Evolutionary conservation across 1,284 basidiomycete species (phyloP).

Genomic region (Rhodotorula sp.): DNA sequence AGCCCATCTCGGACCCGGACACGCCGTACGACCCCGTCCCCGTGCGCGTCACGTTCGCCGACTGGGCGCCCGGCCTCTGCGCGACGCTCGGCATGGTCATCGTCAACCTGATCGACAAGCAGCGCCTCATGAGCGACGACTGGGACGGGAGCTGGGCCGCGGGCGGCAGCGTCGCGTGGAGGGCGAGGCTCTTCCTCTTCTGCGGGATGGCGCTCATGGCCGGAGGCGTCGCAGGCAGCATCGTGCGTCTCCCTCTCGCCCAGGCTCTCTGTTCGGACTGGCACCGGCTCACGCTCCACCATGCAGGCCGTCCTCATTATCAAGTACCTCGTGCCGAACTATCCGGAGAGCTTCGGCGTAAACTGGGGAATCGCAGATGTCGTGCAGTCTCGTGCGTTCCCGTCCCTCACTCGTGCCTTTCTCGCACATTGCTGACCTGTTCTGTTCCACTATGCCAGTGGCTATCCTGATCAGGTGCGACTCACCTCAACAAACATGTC

Average conservation of each 20-base stretch:
- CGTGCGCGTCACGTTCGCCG: slow-evolving; percentile 69
- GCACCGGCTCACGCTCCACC: no score
- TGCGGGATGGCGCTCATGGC: slow-evolving; percentile 96
- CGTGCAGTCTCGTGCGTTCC: slow-evolving; percentile 67
- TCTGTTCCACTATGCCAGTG: slow-evolving; percentile 45
- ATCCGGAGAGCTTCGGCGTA: slow-evolving; percentile 64
- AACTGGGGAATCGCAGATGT: slow-evolving; percentile 96
- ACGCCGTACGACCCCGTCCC: slow-evolving; percentile 67
- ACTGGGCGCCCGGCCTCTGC: slow-evolving; percentile 94
- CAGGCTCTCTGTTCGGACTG: no score
- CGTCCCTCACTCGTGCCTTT: background rate
- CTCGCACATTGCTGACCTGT: background rate
- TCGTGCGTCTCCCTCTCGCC: slow-evolving; percentile 61
- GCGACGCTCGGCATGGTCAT: slow-evolving; percentile 91
- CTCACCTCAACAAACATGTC: background rate
- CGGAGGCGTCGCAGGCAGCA: slow-evolving; percentile 88
- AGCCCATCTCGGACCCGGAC: slow-evolving; percentile 53
- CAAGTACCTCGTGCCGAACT: slow-evolving; percentile 81
- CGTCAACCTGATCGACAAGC: slow-evolving; percentile 93
- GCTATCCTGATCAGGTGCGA: slow-evolving; percentile 72
- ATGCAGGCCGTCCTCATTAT: slow-evolving; percentile 87
- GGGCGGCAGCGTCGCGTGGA: slow-evolving; percentile 74
- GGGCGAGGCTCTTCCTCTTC: slow-evolving; percentile 85
- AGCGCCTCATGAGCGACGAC: slow-evolving; percentile 78
- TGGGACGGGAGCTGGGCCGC: slow-evolving; percentile 59